Base-by-base conservation (phyloP, 164 flowering plant genomes). In the Stephania cephalantha region DNA sequence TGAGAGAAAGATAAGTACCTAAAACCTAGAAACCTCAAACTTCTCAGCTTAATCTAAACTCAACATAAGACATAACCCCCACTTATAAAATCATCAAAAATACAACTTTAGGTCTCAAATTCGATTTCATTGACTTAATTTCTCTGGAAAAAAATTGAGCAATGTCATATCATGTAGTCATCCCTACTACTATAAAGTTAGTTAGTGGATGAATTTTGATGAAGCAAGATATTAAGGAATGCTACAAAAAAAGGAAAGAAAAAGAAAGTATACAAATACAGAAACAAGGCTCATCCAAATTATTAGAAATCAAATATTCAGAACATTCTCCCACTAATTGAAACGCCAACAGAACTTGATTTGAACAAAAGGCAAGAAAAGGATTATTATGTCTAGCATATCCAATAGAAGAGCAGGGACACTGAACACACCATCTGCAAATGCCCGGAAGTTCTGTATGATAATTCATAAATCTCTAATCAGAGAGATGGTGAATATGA, bases 231-330 rank as follows among this genome's bases (percentile, higher is more conserved):
- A n/a, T 7, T 4, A 35, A 35, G 22, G 29, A 18, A 61, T 18
- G 66, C 25, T 18, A 61, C n/a, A 20, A 61, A 61, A 61, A 18
- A n/a, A 61, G 7, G 66, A 61, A 17, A 61, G 5, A 61, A n/a
- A 61, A n/a, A 61, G 66, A 61, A 61, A 61, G 25, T 7, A 18
- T 0, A 35, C 42, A 35, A 61, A 13, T 1, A 18, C 29, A n/a
- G 25, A n/a, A 15, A 61, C 18, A 4, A 22, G 2, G 20, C 17
- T 20, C n/a, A 61, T 17, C 66, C 7, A 61, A 61, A 61, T 61
- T 61, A 61, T 61, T 61, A 61, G 25, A 61, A 61, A n/a, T 61
- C 66, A 61, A 58, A 61, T 17, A 61, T n/a, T 61, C 29, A 61
- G 66, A 61, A n/a, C 7, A 8, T 17, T 61, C 66, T 25, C n/a